phyloP scores from a whole-genome alignment of 805 yeast genomes.

The Ogataea minuta region DNA sequence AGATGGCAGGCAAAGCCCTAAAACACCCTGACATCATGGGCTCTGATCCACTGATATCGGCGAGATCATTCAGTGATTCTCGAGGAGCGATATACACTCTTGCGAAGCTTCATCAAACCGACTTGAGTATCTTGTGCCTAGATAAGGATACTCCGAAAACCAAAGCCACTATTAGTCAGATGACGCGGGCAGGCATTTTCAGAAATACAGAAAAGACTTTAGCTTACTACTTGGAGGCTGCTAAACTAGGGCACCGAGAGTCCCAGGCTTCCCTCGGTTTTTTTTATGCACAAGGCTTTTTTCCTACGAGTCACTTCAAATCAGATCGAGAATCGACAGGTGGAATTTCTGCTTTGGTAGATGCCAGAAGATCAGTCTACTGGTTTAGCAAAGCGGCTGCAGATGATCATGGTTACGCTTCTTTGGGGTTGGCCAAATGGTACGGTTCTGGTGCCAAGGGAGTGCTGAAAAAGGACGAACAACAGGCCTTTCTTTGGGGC shows the following conservation, averaged over 20 bases:
- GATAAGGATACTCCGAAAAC: slow-evolving; percentile 31
- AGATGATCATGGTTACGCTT: slow-evolving; percentile 63
- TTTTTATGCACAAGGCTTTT: slow-evolving; percentile 65
- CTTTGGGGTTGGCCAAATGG: slow-evolving; percentile 76
- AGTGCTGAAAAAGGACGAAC: slow-evolving; percentile 51
- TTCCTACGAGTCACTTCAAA: slow-evolving; percentile 34
- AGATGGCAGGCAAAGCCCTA: slow-evolving; percentile 28
- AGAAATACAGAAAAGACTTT: slow-evolving; percentile 44
- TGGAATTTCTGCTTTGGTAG: slow-evolving; percentile 35
- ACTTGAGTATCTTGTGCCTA: slow-evolving; percentile 30
- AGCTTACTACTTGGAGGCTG: slow-evolving; percentile 55
- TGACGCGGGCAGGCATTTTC: slow-evolving; percentile 31
- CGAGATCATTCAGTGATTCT: slow-evolving; percentile 35
- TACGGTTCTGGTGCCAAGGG: slow-evolving; percentile 65
- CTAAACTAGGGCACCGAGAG: slow-evolving; percentile 57
- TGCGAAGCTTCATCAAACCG: slow-evolving; percentile 38
- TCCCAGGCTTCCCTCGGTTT: slow-evolving; percentile 71
- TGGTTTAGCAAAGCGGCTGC: slow-evolving; percentile 74
- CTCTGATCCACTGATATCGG: slow-evolving; percentile 33
- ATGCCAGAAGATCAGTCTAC: slow-evolving; percentile 59
- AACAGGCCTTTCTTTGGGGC: slow-evolving; percentile 69
- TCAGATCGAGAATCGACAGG: slow-evolving; percentile 32
- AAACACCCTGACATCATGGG: slow-evolving; percentile 28
- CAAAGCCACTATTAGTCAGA: slow-evolving; percentile 33
- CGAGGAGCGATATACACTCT: slow-evolving; percentile 35